phyloP scores from a whole-genome alignment of 176 grass and related monocot species.

The Zoysia pacifica region DNA sequence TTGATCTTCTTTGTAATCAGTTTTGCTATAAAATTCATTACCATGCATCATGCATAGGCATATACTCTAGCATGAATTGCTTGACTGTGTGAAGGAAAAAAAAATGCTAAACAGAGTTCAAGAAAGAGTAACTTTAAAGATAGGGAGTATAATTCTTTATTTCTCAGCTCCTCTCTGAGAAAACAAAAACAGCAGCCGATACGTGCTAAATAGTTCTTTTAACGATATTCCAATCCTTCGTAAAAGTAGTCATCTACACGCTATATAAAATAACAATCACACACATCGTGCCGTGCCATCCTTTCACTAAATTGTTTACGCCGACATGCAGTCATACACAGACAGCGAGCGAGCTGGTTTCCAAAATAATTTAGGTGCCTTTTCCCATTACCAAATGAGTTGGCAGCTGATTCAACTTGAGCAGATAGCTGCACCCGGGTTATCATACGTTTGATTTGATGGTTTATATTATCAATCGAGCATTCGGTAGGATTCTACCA shows the following conservation, averaged over 20 bases:
- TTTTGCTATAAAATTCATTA: no score
- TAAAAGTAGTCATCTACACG: not conserved
- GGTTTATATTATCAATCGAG: conserved; percentile 1
- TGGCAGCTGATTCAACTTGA: conserved; percentile 15
- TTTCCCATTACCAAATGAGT: conserved; percentile 31
- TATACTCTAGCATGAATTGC: not conserved
- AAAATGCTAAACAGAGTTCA: not conserved
- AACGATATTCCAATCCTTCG: not conserved
- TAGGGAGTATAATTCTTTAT: not conserved
- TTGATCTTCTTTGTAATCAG: not conserved
- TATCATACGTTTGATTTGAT: conserved; percentile 19
- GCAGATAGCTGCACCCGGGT: not conserved
- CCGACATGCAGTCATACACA: not conserved
- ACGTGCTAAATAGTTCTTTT: no score
- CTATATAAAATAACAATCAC: not conserved
- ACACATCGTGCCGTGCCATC: not conserved
- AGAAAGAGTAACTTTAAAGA: not conserved
- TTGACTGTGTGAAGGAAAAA: not conserved
- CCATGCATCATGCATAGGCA: no score
- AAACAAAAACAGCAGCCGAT: not conserved
- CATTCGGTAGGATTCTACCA: conserved; percentile 22
- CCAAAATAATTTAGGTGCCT: conserved; percentile 14
- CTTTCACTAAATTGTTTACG: not conserved
- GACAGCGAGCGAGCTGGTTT: conserved; percentile 17
- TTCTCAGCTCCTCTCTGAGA: not conserved